Conservation (phyloP, 305 asterid species). For the Vinca major region DNA sequence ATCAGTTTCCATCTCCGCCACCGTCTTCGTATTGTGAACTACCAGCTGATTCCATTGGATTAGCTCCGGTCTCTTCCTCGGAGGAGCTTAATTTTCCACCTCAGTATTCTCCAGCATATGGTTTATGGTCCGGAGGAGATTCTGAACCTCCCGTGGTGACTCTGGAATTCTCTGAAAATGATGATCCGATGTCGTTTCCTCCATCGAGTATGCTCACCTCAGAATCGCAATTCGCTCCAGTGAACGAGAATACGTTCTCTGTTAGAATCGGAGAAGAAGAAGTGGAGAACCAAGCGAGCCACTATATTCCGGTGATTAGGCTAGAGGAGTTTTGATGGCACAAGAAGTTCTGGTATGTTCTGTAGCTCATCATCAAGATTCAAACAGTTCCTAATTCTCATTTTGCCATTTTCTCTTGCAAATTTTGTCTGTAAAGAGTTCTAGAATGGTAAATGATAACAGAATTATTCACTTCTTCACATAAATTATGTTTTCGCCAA, state of each 20-base stretch:
- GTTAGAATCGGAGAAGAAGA: conserved; percentile 3
- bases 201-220: neutral
- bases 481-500: neutral
- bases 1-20: neutral
- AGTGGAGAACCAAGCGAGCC: neutral
- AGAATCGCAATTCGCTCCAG: neutral
- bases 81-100: neutral
- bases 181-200: conserved; percentile 13
- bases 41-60: neutral
- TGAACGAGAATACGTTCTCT: neutral
- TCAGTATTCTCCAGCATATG: conserved; percentile 10
- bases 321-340: conserved; percentile 10
- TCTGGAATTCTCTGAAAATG: conserved; percentile 18
- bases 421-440: neutral
- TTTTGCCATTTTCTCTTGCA: neutral
- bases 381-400: no score
- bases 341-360: neutral
- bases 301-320: neutral
- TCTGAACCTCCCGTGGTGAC: neutral
- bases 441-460: neutral
- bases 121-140: conserved; percentile 1
- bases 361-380: neutral
- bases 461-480: neutral
- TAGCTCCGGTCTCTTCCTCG: conserved; percentile 6
- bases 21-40: conserved; percentile 14